Evolutionary conservation across 2,329 filamentous ascomycete species (phyloP).

Genomic region (Magnaporthiopsis incrustans): DNA sequence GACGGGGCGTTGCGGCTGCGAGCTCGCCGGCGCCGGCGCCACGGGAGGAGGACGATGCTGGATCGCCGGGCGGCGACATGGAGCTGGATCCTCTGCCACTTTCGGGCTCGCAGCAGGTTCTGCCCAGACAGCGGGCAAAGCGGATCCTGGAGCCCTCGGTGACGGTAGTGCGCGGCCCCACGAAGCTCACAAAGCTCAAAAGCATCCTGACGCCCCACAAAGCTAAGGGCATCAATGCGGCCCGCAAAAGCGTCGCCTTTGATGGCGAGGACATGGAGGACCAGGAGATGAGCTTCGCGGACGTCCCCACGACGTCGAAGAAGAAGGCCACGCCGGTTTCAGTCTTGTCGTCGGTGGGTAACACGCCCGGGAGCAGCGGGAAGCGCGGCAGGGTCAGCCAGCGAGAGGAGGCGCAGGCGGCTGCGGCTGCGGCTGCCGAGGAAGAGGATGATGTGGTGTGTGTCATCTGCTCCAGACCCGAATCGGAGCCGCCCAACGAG

Average conservation of each 20-base stretch:
- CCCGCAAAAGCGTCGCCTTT: constrained; percentile 50
- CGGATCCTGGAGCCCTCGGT: constrained; percentile 3
- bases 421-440: constrained; percentile 21
- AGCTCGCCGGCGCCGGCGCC: too few species aligned
- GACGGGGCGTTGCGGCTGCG: neutral
- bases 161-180: constrained; percentile 10
- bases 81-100: neutral
- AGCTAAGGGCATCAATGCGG: constrained; percentile 19
- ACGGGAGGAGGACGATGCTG: too few species aligned
- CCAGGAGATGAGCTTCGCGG: constrained; percentile 42
- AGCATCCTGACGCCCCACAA: constrained; percentile 50
- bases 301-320: constrained; percentile 33
- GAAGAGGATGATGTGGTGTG: constrained; percentile 47
- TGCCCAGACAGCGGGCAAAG: neutral
- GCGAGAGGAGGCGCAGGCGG: constrained; percentile 13
- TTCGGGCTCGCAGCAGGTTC: neutral
- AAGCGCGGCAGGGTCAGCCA: constrained; percentile 7
- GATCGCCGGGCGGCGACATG: too few species aligned
- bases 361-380: neutral
- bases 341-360: too few species aligned
- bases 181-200: constrained; percentile 30
- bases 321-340: constrained; percentile 7
- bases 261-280: constrained; percentile 15
- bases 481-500: constrained; percentile 50
- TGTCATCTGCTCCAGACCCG: constrained; percentile 46